phyloP scores from a whole-genome alignment of 345 rosid genomes.

The Punica granatum region DNA sequence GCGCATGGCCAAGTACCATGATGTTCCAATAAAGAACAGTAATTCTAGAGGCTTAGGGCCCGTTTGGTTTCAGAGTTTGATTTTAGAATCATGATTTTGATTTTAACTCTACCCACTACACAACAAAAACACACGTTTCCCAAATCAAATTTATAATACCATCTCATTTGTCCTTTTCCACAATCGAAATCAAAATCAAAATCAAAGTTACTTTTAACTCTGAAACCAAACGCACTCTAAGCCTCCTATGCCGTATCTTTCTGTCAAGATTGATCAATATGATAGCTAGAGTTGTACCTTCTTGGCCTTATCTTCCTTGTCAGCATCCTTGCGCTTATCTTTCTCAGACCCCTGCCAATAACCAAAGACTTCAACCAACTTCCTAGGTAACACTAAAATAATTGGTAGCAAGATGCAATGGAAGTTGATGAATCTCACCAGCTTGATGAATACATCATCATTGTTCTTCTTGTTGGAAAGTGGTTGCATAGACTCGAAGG shows the following conservation, averaged over 20 bases:
- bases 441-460: constrained; percentile 75
- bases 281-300: constrained; percentile 39
- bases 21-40: neutral
- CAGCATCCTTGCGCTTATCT: constrained; percentile 83
- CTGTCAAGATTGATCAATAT: neutral
- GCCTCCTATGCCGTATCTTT: neutral
- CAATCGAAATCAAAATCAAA: too few species aligned
- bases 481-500: constrained; percentile 65
- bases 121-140: too few species aligned
- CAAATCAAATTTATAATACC: too few species aligned
- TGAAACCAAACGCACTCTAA: too few species aligned
- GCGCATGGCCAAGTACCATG: too few species aligned
- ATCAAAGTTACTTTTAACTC: too few species aligned
- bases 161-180: too few species aligned
- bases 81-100: too few species aligned
- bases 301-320: constrained; percentile 76
- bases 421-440: constrained; percentile 31
- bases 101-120: too few species aligned
- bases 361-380: constrained; percentile 8
- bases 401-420: neutral
- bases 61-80: too few species aligned
- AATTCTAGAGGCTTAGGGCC: neutral
- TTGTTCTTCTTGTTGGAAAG: constrained; percentile 74
- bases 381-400: neutral
- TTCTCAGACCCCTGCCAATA: constrained; percentile 68